phyloP scores from a whole-genome alignment of 1,139 yeast genomes.

The Geotrichum armillariae region DNA sequence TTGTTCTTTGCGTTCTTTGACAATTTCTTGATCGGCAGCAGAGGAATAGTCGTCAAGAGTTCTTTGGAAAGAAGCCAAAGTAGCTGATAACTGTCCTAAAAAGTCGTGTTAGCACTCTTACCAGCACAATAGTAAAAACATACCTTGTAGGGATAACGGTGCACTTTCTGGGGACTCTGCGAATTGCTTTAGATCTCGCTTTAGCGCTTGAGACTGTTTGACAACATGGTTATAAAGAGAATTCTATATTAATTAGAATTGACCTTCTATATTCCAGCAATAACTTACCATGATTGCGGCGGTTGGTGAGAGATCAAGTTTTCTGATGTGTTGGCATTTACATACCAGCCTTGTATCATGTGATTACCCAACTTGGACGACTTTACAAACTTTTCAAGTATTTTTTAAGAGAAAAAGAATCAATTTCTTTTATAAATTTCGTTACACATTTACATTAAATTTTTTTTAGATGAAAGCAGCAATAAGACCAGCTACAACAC shows the following conservation, averaged over 20 bases:
- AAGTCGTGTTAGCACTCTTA: neutral
- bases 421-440: neutral
- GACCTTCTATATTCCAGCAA: neutral
- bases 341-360: slow-evolving; percentile 4
- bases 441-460: neutral
- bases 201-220: slow-evolving; percentile 74
- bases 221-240: slow-evolving; percentile 86
- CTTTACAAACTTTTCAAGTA: neutral
- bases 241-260: slow-evolving; percentile 46
- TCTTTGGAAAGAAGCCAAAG: slow-evolving; percentile 70
- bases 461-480: slow-evolving; percentile 24
- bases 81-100: slow-evolving; percentile 74
- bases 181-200: slow-evolving; percentile 65
- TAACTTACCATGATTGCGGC: slow-evolving; percentile 3
- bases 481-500: slow-evolving; percentile 25
- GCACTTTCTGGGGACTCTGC: slow-evolving; percentile 66
- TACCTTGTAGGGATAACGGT: slow-evolving; percentile 71
- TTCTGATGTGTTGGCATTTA: slow-evolving; percentile 19
- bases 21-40: slow-evolving; percentile 60
- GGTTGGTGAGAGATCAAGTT: neutral
- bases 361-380: neutral
- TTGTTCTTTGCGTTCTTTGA: slow-evolving; percentile 57
- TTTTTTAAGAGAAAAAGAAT: neutral
- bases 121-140: neutral
- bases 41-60: slow-evolving; percentile 77